Percentiles rank a stretch among this genome's conserved stretches.
phyloP scores from a whole-genome alignment of 164 flowering plant genomes.

The Brasenia schreberi region DNA sequence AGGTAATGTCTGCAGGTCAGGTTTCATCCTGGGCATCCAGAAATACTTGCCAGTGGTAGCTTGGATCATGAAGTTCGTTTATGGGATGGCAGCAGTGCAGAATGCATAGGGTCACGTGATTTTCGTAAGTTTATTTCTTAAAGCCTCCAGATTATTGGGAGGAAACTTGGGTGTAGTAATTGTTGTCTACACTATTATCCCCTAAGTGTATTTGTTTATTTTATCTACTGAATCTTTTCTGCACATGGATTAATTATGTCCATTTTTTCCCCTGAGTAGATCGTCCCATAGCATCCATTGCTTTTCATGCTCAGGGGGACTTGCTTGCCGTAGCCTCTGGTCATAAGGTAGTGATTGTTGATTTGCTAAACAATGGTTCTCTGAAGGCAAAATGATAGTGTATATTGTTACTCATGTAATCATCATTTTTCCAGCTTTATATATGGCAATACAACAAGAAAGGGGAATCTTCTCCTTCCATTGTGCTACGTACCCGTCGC shows the following conservation, averaged over 20 bases:
- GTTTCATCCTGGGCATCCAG: conserved; percentile 74
- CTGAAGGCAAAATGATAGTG: no score
- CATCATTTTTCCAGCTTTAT: conserved; percentile 34
- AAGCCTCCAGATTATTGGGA: no score
- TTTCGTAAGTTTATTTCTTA: conserved; percentile 40
- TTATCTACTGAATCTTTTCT: background rate
- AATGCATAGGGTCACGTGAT: conserved; percentile 74
- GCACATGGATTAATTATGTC: background rate
- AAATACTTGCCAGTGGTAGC: conserved; percentile 92
- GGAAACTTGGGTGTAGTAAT: no score
- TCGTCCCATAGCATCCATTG: conserved; percentile 96
- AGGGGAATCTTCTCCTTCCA: conserved; percentile 56
- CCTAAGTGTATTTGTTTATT: no score
- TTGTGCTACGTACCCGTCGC: conserved; percentile 73
- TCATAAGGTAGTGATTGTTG: conserved; percentile 53
- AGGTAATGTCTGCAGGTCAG: conserved; percentile 49
- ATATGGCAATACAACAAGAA: conserved; percentile 80
- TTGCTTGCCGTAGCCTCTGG: conserved; percentile 97
- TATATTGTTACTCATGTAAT: background rate
- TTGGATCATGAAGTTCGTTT: conserved; percentile 95
- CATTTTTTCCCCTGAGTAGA: conserved; percentile 23
- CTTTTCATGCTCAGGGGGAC: conserved; percentile 93
- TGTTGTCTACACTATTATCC: no score
- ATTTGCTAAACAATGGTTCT: background rate
- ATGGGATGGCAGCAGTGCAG: conserved; percentile 85